Base-by-base conservation (phyloP, 805 yeast genomes). In the Starmera dryadoides region DNA sequence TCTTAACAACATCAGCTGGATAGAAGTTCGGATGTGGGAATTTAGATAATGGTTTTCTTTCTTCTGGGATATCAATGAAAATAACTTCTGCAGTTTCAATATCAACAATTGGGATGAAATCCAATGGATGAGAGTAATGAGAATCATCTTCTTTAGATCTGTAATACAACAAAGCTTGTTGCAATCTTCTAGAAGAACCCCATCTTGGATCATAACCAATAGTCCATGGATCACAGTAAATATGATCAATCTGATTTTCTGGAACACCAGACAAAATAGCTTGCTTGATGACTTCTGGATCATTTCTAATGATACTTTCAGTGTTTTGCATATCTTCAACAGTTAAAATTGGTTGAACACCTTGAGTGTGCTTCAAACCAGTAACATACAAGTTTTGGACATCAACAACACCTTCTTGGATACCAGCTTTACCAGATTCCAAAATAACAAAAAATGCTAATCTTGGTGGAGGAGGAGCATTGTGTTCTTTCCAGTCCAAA, bases 51-150 rank as follows among this genome's bases (percentile, higher is more conserved):
- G 81, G 79, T 62, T 87, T 74, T 68, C 93, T 78, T 50, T 81
- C 70, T 50, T 75, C 68, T 41, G 91, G 91, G 52, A 83, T 76
- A 62, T 84, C 93, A 49, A 84, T 81, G 59, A 60, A 81, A 48
- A 84, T 74, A 42, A 83, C 86, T 59, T 82, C 77, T 39, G 66
- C 67, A 41, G 71, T 74, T 59, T 79, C 81, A 63, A 82, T 78
- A 61, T 83, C 93, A 44, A 83, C 80, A 55, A 83, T 81, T 43
- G 93, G 93, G 51, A 88, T 77, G 68, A 84, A 83, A 60, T 84
- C 91, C 52, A 83, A 71, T 22, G 93, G 89, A 58, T 64, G 68
- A 8, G 68, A 62, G 60, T 77, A 77, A 58, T 77, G 81, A 33
- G 87, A 80, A 60, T 82, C 93, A 56, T 83, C 86, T 62, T 79